Base-by-base conservation (phyloP, 2,329 filamentous ascomycete genomes). In the Calonectria pseudoturangicola region DNA sequence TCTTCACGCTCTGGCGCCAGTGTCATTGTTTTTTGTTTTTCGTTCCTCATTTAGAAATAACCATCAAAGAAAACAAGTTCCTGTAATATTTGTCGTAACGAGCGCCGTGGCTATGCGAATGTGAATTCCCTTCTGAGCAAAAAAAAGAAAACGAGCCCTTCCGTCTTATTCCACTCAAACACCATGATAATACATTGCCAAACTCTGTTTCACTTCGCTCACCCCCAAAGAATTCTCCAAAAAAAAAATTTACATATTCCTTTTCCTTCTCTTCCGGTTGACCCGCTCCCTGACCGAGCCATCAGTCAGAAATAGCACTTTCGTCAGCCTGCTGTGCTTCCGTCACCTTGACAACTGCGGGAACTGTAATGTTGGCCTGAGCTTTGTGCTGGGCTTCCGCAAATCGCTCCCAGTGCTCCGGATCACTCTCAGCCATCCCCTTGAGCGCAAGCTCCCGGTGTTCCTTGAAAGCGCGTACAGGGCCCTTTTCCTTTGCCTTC, bases 401-500 rank as follows among this genome's bases (percentile, higher is more conserved):
- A 79, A 95, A 91, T 9, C 85, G 84, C 63, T 89, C 88, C 89
- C 94, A 91, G 81, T 93, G 88, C 74, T 92, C 90, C 0, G 92
- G 91, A 75, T 95, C 94, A 33, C 89, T 88, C 6, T 90, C 90
- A 21, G 90, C 86, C 75, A 92, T 80, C 63, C 83, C 79, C 72
- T 85, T 84, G 48, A 88, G 81, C 25, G 92, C 85, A 66, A 88
- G 80, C 18, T 89, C 87, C 70, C 85, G 86, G 74, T 92, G 83
- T 79, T 92, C 89, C 77, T 90, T 88, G 75, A 95, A 92, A 0
- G 91, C 89, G 68, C 86, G 85, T 15, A 93, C 87, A 64, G 89
- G 89, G 0, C 93, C 93, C 76, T 90, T 88, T 50, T 88, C 86
- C 66, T 88, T 85, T 4, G 90, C 87, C 77, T 88, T 88, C 58